Evolutionary conservation across 2,329 filamentous ascomycete genomes (phyloP).

Genomic region (Colletotrichum orchidophilum): DNA sequence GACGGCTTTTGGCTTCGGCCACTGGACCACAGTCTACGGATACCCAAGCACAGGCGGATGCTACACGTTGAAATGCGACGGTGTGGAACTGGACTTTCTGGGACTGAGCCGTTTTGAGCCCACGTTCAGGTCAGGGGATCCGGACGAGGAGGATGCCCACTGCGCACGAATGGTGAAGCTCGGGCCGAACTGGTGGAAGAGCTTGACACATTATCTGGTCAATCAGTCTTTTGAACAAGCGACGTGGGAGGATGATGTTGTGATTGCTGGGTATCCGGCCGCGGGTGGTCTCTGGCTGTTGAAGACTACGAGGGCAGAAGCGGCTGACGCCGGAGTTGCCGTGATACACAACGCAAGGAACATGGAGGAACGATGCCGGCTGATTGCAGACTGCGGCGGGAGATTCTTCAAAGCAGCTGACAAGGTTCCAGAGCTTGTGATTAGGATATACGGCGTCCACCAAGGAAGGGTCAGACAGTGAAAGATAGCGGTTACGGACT

Average conservation of each 20-base stretch:
- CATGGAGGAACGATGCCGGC: not conserved
- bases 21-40: conserved; percentile 4
- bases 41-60: conserved; percentile 8
- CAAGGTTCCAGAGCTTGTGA: not conserved
- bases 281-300: conserved; percentile 9
- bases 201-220: not conserved
- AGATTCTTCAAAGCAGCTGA: not conserved
- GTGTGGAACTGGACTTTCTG: conserved; percentile 32
- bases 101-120: conserved; percentile 25
- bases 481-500: not conserved
- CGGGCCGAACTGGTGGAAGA: conserved; percentile 13
- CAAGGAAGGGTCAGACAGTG: not conserved
- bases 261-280: not conserved
- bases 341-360: not conserved
- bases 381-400: not conserved
- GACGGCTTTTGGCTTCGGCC: not conserved
- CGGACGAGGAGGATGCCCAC: conserved; percentile 27
- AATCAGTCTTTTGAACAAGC: not conserved
- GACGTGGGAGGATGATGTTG: not conserved
- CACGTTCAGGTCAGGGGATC: conserved; percentile 21
- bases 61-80: conserved; percentile 22
- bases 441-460: not conserved
- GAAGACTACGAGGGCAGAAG: not conserved
- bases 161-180: conserved; percentile 26
- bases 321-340: not conserved